Percentiles rank a stretch among this genome's conserved stretches.
These are phyloP conservation scores for Durusdinium trenchii DNA, from an alignment of 73 alveolate species.

Conservation along the genomic window DNA sequence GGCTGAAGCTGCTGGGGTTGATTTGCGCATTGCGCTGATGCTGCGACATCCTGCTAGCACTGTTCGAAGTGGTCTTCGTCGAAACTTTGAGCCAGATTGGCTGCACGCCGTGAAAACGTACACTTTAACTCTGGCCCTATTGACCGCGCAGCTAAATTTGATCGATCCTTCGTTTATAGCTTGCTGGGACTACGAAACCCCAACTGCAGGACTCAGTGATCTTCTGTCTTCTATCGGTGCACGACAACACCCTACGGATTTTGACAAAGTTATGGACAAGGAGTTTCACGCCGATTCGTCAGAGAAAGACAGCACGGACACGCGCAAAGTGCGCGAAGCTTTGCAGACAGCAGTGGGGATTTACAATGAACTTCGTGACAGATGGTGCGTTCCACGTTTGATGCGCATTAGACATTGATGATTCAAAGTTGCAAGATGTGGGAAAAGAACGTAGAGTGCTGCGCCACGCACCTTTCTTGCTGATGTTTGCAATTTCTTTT, in stretches of 20 bases:
- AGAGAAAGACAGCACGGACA: no score
- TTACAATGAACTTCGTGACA: no score
- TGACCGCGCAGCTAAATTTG: constrained; percentile 13
- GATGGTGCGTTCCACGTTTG: no score
- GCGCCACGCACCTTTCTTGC: no score
- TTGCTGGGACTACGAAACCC: constrained; percentile 10
- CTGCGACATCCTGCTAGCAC: not conserved
- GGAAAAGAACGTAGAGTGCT: no score
- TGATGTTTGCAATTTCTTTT: no score
- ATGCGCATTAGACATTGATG: no score
- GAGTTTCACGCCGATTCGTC: no score
- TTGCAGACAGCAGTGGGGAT: no score
- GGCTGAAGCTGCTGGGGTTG: constrained; percentile 59
- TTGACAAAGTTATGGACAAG: not conserved
- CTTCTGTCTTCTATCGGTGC: constrained; percentile 12
- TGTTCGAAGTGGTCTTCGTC: not conserved
- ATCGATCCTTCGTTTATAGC: not conserved
- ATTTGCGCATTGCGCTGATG: constrained; percentile 27
- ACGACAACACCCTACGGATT: not conserved
- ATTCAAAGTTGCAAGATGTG: no score
- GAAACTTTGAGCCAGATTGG: not conserved
- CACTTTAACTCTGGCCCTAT: not conserved
- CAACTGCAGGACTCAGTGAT: not conserved
- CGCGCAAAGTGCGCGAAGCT: no score
- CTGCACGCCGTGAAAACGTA: not conserved